A percentile compares a stretch with the other conserved stretches of the same genome.
Evolutionary conservation across 495 filamentous ascomycete species (phyloP).

Genomic region (Penicillium canescens): DNA sequence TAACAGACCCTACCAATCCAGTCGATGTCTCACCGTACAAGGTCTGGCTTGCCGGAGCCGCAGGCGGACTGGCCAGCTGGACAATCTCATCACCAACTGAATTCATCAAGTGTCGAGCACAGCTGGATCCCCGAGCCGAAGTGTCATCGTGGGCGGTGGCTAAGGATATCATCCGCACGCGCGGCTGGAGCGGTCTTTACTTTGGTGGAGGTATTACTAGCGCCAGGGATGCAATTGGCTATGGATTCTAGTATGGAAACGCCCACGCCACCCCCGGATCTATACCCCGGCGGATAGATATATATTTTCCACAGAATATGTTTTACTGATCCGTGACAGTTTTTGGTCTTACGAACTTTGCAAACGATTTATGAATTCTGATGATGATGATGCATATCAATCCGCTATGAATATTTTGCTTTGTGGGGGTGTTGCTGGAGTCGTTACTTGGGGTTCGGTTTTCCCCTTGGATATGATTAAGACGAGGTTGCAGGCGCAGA

Average conservation of each 20-base stretch:
- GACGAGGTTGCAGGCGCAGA: conserved; percentile 77
- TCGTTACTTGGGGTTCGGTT: conserved; percentile 81
- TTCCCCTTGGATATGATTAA: conserved; percentile 91
- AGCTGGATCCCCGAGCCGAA: conserved; percentile 49
- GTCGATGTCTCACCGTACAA: conserved; percentile 38
- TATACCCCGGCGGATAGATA: neutral
- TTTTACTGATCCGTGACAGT: conserved; percentile 31
- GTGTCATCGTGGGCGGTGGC: conserved; percentile 62
- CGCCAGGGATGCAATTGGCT: conserved; percentile 79
- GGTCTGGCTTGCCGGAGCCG: conserved; percentile 73
- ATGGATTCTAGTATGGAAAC: conserved; percentile 77
- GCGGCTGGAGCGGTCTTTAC: conserved; percentile 73
- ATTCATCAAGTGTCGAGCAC: conserved; percentile 81
- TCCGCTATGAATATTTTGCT: conserved; percentile 67
- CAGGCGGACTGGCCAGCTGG: conserved; percentile 79
- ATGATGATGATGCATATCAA: conserved; percentile 39
- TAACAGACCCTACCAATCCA: conserved; percentile 41
- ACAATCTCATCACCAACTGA: conserved; percentile 81
- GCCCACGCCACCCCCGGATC: conserved; percentile 12
- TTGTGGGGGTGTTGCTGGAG: conserved; percentile 81
- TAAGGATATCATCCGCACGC: conserved; percentile 55
- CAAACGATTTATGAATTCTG: conserved; percentile 51
- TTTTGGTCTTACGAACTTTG: conserved; percentile 85
- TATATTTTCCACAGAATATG: no score
- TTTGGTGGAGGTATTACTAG: conserved; percentile 76